A percentile compares a stretch with the other conserved stretches of the same genome.
These are phyloP conservation scores for Fusarium compactum DNA, from an alignment of 2,329 filamentous ascomycete genomes.

Conservation along the genomic window DNA sequence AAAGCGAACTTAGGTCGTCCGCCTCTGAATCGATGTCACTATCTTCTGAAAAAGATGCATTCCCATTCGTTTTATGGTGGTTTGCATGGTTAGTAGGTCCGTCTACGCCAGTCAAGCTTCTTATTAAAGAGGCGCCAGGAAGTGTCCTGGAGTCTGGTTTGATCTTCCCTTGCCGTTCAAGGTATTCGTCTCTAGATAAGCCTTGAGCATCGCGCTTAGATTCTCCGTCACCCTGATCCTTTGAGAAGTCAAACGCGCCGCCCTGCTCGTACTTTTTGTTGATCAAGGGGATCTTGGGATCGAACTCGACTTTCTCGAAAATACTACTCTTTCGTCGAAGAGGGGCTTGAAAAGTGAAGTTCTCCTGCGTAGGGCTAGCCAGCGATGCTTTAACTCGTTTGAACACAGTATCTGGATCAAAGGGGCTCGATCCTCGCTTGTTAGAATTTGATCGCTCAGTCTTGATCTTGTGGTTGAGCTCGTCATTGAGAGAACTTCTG, in stretches of 20 bases:
- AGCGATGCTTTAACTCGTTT: slow-evolving; percentile 67
- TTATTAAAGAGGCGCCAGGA: slow-evolving; percentile 45
- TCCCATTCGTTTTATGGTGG: slow-evolving; percentile 54
- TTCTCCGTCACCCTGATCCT: slow-evolving; percentile 50
- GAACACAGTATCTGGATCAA: slow-evolving; percentile 69
- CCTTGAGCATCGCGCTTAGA: slow-evolving; percentile 49
- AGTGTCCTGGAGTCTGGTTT: slow-evolving; percentile 52
- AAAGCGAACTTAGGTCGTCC: slow-evolving; percentile 65
- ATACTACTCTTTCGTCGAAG: slow-evolving; percentile 58
- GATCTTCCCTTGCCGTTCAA: slow-evolving; percentile 61
- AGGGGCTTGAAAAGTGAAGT: slow-evolving; percentile 40
- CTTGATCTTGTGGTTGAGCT: slow-evolving; percentile 50
- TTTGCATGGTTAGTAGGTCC: slow-evolving; percentile 48
- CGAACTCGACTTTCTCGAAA: slow-evolving; percentile 68
- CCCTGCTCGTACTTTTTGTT: slow-evolving; percentile 70
- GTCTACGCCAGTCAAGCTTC: slow-evolving; percentile 46
- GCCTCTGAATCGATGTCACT: slow-evolving; percentile 67
- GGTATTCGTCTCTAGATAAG: slow-evolving; percentile 61
- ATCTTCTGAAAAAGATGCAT: slow-evolving; percentile 60
- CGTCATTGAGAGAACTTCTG: slow-evolving; percentile 64
- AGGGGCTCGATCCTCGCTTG: slow-evolving; percentile 68
- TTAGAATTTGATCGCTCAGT: slow-evolving; percentile 49
- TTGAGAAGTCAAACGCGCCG: slow-evolving; percentile 63
- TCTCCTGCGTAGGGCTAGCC: slow-evolving; percentile 33
- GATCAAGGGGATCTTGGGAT: slow-evolving; percentile 64